Base-by-base conservation (phyloP, 2,329 filamentous ascomycete species). In the Xylaria sp. region DNA sequence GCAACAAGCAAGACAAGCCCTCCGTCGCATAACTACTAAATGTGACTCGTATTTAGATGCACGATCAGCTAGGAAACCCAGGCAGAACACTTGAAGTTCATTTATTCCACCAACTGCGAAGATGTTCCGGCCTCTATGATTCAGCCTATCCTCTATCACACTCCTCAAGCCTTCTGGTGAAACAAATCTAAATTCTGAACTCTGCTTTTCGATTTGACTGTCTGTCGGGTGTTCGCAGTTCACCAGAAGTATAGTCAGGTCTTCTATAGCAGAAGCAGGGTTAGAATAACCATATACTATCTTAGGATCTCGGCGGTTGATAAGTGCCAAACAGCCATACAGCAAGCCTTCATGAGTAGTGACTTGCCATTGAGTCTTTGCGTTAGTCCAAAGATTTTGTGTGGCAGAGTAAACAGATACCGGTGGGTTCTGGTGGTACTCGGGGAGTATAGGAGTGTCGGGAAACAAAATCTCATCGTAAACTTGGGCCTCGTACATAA, bases 21-120 rank as follows among this genome's bases (percentile, higher is more conserved):
- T 40, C n/a, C 16, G n/a, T 16, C 53, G 32, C 21, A 55, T 55
- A n/a, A 25, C n/a, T 16, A 25, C 53, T 12, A n/a, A n/a, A n/a
- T 5, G 2, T 6, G n/a, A 9, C 9, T 1, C 13, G 3, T 23
- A 0, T 44, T 0, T 8, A n/a, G n/a, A 1, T n/a, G n/a, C n/a
- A 44, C 1, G 5, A 9, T 1, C 1, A 16, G 3, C 18, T 6
- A 23, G 23, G 1, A 23, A 23, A 16, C 16, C 44, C 2, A 60
- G 40, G 35, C 47, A 60, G 29, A 48, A 60, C 29, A 55, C 37
- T 18, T 65, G 63, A 37, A 65, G 48, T 27, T 42, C 25, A 48
- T 13, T 18, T 2, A 54, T 13, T 6, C 55, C 47, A 12, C n/a
- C 37, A 18, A 53, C 27, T 21, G 55, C 54, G 32, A 35, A 59